Evolutionary conservation across 148 eudicot genomes (phyloP).

Genomic region (Fagopyrum tataricum): DNA sequence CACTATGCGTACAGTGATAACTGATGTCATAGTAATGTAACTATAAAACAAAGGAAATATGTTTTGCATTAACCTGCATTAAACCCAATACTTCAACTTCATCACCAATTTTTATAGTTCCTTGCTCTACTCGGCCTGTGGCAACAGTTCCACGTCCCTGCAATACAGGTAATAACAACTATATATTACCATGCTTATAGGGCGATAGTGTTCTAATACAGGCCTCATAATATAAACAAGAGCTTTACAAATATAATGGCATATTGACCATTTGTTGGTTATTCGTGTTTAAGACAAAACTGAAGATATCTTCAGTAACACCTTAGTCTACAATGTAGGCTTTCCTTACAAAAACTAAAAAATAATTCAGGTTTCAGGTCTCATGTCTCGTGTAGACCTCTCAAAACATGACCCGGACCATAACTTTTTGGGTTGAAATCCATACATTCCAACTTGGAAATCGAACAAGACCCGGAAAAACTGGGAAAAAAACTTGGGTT

Average conservation of each 20-base stretch:
- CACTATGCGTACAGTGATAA: not conserved
- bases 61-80: constrained; percentile 46
- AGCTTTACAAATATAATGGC: too few relatives aligned
- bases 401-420: too few relatives aligned
- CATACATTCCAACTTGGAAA: too few relatives aligned
- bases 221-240: too few relatives aligned
- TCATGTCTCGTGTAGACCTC: too few relatives aligned
- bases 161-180: constrained; percentile 10
- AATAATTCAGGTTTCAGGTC: too few relatives aligned
- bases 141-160: constrained; percentile 99
- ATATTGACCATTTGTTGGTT: not conserved
- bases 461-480: too few relatives aligned
- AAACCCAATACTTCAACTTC: constrained; percentile 87
- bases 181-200: not conserved
- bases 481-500: too few relatives aligned
- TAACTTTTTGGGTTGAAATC: too few relatives aligned
- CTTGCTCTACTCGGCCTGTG: constrained; percentile 96
- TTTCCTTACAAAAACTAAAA: too few relatives aligned
- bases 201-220: too few relatives aligned
- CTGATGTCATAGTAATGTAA: not conserved
- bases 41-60: not conserved
- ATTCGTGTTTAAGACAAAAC: not conserved
- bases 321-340: not conserved
- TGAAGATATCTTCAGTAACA: not conserved
- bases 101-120: constrained; percentile 81